These are phyloP conservation scores for Vitis rupestris DNA, from an alignment of 164 flowering plant species.

Conservation along the genomic window DNA sequence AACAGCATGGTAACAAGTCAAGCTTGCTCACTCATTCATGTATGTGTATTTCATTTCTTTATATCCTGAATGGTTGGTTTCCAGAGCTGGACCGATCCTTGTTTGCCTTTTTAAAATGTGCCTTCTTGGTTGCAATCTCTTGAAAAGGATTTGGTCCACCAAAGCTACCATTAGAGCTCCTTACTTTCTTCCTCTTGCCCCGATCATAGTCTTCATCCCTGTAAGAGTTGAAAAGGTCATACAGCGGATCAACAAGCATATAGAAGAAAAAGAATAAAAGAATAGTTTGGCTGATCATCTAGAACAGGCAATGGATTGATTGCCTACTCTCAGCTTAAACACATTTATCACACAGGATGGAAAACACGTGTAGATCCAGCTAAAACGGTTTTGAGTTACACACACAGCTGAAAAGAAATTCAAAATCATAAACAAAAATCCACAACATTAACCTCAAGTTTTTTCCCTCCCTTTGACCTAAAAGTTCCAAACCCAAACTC, in stretches of 20 bases:
- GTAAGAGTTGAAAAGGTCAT: constrained; percentile 1
- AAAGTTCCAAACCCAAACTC: not conserved
- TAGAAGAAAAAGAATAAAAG: not conserved
- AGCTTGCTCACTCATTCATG: too few relatives aligned
- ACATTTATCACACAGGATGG: too few relatives aligned
- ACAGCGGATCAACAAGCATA: not conserved
- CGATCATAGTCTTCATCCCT: constrained; percentile 93
- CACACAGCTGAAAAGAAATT: too few relatives aligned
- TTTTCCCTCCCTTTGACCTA: not conserved
- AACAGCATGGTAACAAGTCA: too few relatives aligned
- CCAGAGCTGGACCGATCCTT: constrained; percentile 37
- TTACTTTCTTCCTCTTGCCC: constrained; percentile 85
- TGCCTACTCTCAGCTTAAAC: too few relatives aligned
- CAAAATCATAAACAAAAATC: too few relatives aligned
- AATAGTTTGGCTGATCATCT: not conserved
- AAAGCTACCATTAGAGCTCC: constrained; percentile 27
- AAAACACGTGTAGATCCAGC: too few relatives aligned
- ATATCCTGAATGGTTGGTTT: constrained; percentile 68
- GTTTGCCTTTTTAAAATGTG: constrained; percentile 40
- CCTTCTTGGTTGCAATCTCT: constrained; percentile 50
- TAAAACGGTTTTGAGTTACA: too few relatives aligned
- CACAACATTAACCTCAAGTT: too few relatives aligned
- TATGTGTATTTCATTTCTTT: constrained; percentile 7
- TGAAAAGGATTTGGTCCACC: constrained; percentile 81
- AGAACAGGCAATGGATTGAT: too few relatives aligned